Evolutionary conservation across 257 asterid genomes (phyloP).

Genomic region (Nicotiana tabacum): DNA sequence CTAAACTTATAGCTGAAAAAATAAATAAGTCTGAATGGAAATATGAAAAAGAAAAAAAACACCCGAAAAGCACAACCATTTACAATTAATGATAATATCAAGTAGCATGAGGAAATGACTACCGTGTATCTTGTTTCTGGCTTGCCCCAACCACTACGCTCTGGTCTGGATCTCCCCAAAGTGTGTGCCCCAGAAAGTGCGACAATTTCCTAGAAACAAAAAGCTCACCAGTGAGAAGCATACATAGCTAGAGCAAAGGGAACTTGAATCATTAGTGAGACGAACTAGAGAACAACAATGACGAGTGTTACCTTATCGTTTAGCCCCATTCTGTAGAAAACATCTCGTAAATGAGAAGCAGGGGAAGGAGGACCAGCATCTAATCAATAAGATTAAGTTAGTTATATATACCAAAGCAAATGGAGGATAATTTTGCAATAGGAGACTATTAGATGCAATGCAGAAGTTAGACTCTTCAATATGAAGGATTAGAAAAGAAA

Average conservation of each 20-base stretch:
- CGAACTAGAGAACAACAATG: not conserved
- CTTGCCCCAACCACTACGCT: conserved; percentile 99
- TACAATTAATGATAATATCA: not conserved
- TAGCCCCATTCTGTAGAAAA: conserved; percentile 91
- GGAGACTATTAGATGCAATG: conserved; percentile 3
- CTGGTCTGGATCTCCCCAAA: conserved; percentile 93
- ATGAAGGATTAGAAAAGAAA: not conserved
- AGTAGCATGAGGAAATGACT: conserved; percentile 5
- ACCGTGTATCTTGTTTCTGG: conserved; percentile 94
- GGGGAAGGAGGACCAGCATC: conserved; percentile 99
- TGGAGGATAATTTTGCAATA: conserved; percentile 10
- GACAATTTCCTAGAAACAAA: conserved; percentile 75
- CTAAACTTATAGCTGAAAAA: not conserved
- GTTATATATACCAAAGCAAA: conserved; percentile 2
- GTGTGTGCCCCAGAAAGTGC: conserved; percentile 99
- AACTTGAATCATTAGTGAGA: not conserved
- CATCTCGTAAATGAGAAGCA: conserved; percentile 88
- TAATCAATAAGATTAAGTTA: conserved; percentile 28
- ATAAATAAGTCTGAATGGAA: not conserved
- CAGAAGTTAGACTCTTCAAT: conserved; percentile 3
- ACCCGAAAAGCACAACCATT: not conserved
- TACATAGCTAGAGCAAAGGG: not conserved
- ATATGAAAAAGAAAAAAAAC: not conserved
- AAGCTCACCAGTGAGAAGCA: conserved; percentile 11
- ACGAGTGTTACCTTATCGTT: conserved; percentile 65